Conservation (phyloP, 192 early-diverging fungal species). For the Backusella tarrabulga region DNA sequence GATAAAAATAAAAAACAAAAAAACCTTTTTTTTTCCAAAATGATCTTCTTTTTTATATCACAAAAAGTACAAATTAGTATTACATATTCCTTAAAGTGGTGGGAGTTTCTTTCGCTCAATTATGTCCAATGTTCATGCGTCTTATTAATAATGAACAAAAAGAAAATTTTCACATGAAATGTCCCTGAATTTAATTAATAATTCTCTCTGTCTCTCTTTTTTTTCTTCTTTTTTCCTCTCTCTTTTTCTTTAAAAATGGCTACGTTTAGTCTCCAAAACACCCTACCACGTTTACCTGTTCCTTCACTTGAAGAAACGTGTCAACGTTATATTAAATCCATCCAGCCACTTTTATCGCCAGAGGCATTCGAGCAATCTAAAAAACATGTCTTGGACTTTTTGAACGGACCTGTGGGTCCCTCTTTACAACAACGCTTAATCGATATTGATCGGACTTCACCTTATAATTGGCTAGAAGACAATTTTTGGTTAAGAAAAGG, state of each 20-base stretch:
- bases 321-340: conserved; percentile 53
- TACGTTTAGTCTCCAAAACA: conserved; percentile 44
- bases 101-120: background rate
- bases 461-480: conserved; percentile 67
- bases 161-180: background rate
- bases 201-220: background rate
- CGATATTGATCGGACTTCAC: conserved; percentile 56
- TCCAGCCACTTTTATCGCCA: conserved; percentile 52
- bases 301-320: conserved; percentile 59
- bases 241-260: background rate
- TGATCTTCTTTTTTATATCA: background rate
- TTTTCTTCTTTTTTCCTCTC: background rate
- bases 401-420: conserved; percentile 25
- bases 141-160: background rate
- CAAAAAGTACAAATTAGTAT: background rate
- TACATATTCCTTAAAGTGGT: background rate
- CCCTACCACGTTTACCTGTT: conserved; percentile 62
- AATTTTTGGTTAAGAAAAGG: conserved; percentile 61
- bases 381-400: conserved; percentile 45
- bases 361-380: conserved; percentile 46
- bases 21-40: too few species aligned
- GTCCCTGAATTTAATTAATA: background rate
- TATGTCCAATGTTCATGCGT: background rate
- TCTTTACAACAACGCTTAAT: conserved; percentile 64
- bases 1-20: too few species aligned